phyloP scores from a whole-genome alignment of 2,329 filamentous ascomycete species.

The Fonsecaea monophora region DNA sequence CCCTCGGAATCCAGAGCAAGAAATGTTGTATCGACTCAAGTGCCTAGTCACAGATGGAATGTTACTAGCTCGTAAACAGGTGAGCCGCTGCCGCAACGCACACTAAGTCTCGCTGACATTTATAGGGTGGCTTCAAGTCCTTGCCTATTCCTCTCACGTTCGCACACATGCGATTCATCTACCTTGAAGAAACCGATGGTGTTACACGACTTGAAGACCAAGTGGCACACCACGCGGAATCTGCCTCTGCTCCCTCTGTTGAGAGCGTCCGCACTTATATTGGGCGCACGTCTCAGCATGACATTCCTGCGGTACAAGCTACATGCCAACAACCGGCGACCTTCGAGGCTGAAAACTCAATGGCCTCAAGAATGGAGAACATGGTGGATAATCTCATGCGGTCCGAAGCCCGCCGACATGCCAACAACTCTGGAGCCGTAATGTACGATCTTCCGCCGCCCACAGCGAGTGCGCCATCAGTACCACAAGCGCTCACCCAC shows the following conservation, averaged over 20 bases:
- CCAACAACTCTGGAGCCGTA: neutral
- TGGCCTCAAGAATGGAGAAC: constrained; percentile 53
- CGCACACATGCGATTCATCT: constrained; percentile 29
- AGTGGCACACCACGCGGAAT: neutral
- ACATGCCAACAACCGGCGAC: constrained; percentile 25
- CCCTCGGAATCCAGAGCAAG: constrained; percentile 57
- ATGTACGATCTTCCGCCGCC: neutral
- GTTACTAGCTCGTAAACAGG: constrained; percentile 52
- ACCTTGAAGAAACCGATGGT: constrained; percentile 9
- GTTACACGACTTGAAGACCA: neutral
- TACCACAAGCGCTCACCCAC: constrained; percentile 14
- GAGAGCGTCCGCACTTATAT: constrained; percentile 50
- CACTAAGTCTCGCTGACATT: constrained; percentile 20
- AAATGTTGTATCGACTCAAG: constrained; percentile 71
- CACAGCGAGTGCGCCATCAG: constrained; percentile 17
- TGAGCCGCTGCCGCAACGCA: neutral
- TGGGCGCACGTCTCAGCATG: constrained; percentile 38
- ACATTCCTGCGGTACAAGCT: neutral
- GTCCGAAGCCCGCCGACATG: constrained; percentile 46
- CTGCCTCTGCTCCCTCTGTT: neutral
- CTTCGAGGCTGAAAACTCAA: constrained; percentile 43
- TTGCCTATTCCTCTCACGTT: constrained; percentile 30
- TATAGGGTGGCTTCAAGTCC: constrained; percentile 24
- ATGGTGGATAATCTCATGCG: constrained; percentile 66
- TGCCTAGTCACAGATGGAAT: constrained; percentile 69